These are phyloP conservation scores for Apiospora phragmitis DNA, from an alignment of 2,329 filamentous ascomycete genomes.

Conservation along the genomic window DNA sequence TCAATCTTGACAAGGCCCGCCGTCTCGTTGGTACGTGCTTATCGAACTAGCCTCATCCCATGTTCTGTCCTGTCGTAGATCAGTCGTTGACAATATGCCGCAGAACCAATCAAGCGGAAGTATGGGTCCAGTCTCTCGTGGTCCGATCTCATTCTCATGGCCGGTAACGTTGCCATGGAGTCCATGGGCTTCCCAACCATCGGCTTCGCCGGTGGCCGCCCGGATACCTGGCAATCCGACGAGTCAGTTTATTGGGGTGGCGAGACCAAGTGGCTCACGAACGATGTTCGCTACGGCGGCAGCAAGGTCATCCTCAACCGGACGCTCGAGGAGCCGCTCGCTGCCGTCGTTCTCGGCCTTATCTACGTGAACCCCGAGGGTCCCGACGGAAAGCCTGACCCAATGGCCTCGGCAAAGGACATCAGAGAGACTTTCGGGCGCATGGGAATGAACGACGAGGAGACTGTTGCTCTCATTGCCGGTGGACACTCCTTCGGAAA, in stretches of 20 bases:
- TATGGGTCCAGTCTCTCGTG: constrained; percentile 82
- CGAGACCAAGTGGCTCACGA: constrained; percentile 74
- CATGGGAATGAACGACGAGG: constrained; percentile 83
- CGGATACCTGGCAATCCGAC: constrained; percentile 74
- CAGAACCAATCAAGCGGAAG: constrained; percentile 76
- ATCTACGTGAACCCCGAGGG: constrained; percentile 85
- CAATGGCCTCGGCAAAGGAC: constrained; percentile 66
- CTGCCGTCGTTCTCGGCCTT: constrained; percentile 71
- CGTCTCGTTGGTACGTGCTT: constrained; percentile 60
- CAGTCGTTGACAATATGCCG: neutral
- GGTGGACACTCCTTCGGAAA: constrained; percentile 81
- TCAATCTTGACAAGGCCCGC: constrained; percentile 76
- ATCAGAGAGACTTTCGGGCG: constrained; percentile 74
- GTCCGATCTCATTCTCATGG: constrained; percentile 71
- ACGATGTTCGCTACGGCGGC: constrained; percentile 65
- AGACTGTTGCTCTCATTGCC: constrained; percentile 77
- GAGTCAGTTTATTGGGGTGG: constrained; percentile 77
- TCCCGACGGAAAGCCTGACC: constrained; percentile 71
- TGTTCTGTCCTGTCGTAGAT: neutral
- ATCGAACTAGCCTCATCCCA: neutral
- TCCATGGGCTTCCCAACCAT: constrained; percentile 74
- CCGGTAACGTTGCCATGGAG: constrained; percentile 76
- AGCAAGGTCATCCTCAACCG: constrained; percentile 54
- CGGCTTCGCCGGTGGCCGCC: constrained; percentile 71
- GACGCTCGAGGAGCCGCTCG: constrained; percentile 68